Percentiles rank a stretch among this genome's conserved stretches.
These are phyloP conservation scores for Centella asiatica DNA, from an alignment of 129 eudicot genomes.

Conservation along the genomic window DNA sequence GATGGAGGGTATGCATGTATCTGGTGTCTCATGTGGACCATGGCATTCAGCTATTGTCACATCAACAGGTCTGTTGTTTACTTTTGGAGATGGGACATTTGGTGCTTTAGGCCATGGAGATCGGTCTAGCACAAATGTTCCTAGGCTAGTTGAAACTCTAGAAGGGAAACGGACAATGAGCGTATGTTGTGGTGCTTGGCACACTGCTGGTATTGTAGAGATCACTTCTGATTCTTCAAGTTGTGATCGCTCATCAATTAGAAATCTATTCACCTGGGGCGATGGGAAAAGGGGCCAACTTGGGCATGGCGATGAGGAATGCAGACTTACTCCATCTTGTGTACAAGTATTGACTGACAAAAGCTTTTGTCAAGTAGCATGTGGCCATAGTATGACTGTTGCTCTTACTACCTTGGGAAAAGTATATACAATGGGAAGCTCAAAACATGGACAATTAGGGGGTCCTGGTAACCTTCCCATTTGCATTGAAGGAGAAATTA, in stretches of 20 bases:
- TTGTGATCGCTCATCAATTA: constrained; percentile 21
- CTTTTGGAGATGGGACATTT: constrained; percentile 71
- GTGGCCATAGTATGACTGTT: constrained; percentile 62
- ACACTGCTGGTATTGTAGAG: constrained; percentile 65
- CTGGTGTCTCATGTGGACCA: constrained; percentile 65
- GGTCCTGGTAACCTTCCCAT: constrained; percentile 32
- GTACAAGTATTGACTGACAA: constrained; percentile 24
- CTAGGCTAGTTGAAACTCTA: constrained; percentile 46
- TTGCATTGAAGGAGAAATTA: constrained; percentile 42
- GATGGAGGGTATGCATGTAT: constrained; percentile 43
- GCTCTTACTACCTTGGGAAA: constrained; percentile 53
- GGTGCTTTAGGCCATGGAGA: constrained; percentile 78
- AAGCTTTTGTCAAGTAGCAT: constrained; percentile 52
- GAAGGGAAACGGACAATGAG: constrained; percentile 34
- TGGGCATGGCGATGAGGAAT: constrained; percentile 58
- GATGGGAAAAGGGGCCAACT: constrained; percentile 65
- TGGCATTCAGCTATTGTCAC: constrained; percentile 71
- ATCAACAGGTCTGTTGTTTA: constrained; percentile 45
- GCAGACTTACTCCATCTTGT: constrained; percentile 39
- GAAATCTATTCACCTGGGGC: constrained; percentile 71
- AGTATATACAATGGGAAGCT: constrained; percentile 63
- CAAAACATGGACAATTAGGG: constrained; percentile 41
- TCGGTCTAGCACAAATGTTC: constrained; percentile 28
- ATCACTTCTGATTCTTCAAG: constrained; percentile 20
- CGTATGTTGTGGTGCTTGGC: constrained; percentile 75